phyloP scores from a whole-genome alignment of 768 basidiomycete genomes.

The Porpolomopsis calyptriformis region DNA sequence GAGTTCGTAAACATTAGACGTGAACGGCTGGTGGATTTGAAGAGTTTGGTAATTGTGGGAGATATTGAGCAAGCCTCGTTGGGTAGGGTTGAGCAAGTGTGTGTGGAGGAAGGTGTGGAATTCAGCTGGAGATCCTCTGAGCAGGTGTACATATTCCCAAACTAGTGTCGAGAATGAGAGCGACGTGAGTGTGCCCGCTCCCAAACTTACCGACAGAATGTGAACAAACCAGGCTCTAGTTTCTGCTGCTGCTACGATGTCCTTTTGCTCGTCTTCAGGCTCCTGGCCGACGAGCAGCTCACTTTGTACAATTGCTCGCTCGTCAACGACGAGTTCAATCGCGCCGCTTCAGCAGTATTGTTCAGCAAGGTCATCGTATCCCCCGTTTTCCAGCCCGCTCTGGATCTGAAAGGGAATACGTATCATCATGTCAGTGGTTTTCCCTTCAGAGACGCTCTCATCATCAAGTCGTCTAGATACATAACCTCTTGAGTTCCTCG shows the following conservation, averaged over 20 bases:
- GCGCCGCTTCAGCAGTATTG: slow-evolving; percentile 33
- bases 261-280: slow-evolving; percentile 24
- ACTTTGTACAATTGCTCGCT: slow-evolving; percentile 32
- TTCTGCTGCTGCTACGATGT: slow-evolving; percentile 21
- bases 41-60: no score
- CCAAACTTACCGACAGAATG: no score
- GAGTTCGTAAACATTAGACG: no score
- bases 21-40: no score
- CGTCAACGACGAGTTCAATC: slow-evolving; percentile 36
- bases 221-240: neutral
- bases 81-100: no score
- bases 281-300: slow-evolving; percentile 24
- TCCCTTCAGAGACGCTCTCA: neutral
- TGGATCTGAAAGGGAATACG: slow-evolving; percentile 28
- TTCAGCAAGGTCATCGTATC: slow-evolving; percentile 36
- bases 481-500: slow-evolving; percentile 25
- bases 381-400: slow-evolving; percentile 18
- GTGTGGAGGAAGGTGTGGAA: no score
- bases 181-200: no score
- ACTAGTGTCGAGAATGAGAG: no score
- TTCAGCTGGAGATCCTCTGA: no score
- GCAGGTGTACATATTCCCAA: no score
- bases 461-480: neutral
- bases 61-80: no score
- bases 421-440: slow-evolving; percentile 22